A percentile compares a stretch with the other conserved stretches of the same genome.
phyloP scores from a whole-genome alignment of 345 rosid genomes.

The Crucihimalaya himalaica region DNA sequence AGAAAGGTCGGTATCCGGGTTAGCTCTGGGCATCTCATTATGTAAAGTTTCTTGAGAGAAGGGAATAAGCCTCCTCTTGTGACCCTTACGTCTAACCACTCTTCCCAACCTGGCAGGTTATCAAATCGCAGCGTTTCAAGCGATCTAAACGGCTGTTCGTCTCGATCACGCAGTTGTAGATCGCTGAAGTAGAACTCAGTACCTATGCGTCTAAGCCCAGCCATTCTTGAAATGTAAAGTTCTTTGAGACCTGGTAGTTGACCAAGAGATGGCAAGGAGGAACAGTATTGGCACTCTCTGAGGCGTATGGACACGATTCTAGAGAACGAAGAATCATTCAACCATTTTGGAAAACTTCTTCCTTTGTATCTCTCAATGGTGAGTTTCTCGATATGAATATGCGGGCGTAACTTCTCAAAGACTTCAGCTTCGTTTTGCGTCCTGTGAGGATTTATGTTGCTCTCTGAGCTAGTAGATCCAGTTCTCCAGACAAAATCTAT shows the following conservation, averaged over 20 bases:
- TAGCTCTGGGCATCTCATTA: constrained; percentile 39
- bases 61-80: constrained; percentile 38
- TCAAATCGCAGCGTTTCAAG: constrained; percentile 39
- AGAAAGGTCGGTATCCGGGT: constrained; percentile 35
- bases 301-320: constrained; percentile 31
- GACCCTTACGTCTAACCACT: constrained; percentile 37
- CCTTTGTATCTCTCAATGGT: constrained; percentile 41
- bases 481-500: constrained; percentile 41
- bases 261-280: constrained; percentile 47
- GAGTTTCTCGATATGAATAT: constrained; percentile 37
- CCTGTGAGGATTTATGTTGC: constrained; percentile 28
- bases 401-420: constrained; percentile 43
- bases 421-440: constrained; percentile 31
- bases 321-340: constrained; percentile 39
- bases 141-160: constrained; percentile 40
- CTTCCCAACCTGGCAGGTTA: constrained; percentile 36
- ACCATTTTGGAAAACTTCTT: constrained; percentile 43
- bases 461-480: constrained; percentile 32
- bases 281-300: constrained; percentile 41
- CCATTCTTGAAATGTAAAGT: constrained; percentile 41
- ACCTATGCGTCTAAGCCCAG: constrained; percentile 36
- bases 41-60: constrained; percentile 40
- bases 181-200: constrained; percentile 33
- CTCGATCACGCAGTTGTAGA: constrained; percentile 1
- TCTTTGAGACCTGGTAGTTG: constrained; percentile 45